phyloP scores from a whole-genome alignment of 1,284 basidiomycete genomes.

The Vanrija sp. region DNA sequence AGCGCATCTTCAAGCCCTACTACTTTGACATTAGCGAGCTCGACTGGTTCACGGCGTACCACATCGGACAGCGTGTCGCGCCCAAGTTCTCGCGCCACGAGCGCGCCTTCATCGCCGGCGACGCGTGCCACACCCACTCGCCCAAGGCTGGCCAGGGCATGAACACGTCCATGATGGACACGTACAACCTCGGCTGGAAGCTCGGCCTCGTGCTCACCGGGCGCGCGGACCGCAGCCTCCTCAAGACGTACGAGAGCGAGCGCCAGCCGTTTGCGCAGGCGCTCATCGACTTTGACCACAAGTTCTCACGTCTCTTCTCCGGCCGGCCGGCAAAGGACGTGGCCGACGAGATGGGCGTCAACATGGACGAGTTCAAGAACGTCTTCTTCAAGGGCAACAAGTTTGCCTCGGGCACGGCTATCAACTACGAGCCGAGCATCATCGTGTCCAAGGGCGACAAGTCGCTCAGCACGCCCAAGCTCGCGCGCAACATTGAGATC shows the following conservation, averaged over 20 bases:
- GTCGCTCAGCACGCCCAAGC: slow-evolving; percentile 4
- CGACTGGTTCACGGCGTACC: slow-evolving; percentile 45
- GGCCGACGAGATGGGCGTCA: slow-evolving; percentile 17
- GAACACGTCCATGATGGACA: slow-evolving; percentile 38
- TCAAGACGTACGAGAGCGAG: slow-evolving; percentile 52
- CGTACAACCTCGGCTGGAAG: slow-evolving; percentile 53
- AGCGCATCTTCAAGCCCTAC: slow-evolving; percentile 39
- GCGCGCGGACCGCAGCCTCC: slow-evolving; percentile 43
- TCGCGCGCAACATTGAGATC: slow-evolving; percentile 13
- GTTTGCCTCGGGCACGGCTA: slow-evolving; percentile 18
- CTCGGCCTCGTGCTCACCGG: slow-evolving; percentile 51
- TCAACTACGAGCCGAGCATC: slow-evolving; percentile 12
- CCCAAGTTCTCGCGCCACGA: slow-evolving; percentile 20
- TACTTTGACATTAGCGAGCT: slow-evolving; percentile 32
- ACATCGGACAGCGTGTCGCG: slow-evolving; percentile 39
- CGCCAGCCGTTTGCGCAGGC: slow-evolving; percentile 36
- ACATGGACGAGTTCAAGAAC: slow-evolving; percentile 20
- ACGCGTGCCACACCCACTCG: slow-evolving; percentile 40
- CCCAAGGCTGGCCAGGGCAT: slow-evolving; percentile 42
- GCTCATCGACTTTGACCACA: slow-evolving; percentile 38
- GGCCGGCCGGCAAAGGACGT: slow-evolving; percentile 19
- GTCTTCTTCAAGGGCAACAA: slow-evolving; percentile 15
- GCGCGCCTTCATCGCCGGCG: slow-evolving; percentile 41
- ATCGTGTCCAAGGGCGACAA: slow-evolving; percentile 11
- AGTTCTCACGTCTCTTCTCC: slow-evolving; percentile 35